phyloP scores from a whole-genome alignment of 164 flowering plant genomes.

The Vitis rotundifolia region DNA sequence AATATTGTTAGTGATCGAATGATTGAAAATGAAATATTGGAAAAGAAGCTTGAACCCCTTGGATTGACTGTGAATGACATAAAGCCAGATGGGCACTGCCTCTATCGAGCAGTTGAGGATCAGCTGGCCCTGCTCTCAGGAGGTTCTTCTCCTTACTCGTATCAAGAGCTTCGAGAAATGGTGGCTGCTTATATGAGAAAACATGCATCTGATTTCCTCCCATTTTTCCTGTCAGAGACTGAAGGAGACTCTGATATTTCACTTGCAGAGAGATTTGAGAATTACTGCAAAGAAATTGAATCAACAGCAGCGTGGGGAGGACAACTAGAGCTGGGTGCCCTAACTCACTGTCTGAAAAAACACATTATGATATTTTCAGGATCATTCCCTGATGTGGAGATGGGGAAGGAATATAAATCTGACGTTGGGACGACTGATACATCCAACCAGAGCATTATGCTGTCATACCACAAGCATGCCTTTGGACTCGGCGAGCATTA shows the following conservation, averaged over 20 bases:
- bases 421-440: constrained; percentile 18
- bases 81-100: constrained; percentile 95
- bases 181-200: constrained; percentile 81
- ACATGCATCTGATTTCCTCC: constrained; percentile 67
- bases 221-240: constrained; percentile 73
- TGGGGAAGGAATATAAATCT: constrained; percentile 73
- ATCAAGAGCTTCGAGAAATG: constrained; percentile 72
- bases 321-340: constrained; percentile 87
- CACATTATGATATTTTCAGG: constrained; percentile 83
- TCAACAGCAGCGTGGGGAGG: constrained; percentile 96
- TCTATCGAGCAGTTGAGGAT: constrained; percentile 70
- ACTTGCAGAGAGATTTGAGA: constrained; percentile 57
- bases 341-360: constrained; percentile 78
- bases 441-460: constrained; percentile 48
- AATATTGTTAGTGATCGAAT: constrained; percentile 64
- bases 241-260: constrained; percentile 55
- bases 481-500: constrained; percentile 98
- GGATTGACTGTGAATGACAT: constrained; percentile 74
- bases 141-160: constrained; percentile 65
- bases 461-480: constrained; percentile 84
- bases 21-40: constrained; percentile 67
- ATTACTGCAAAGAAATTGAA: constrained; percentile 79
- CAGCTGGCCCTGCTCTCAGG: constrained; percentile 64
- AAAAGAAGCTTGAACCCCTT: constrained; percentile 72
- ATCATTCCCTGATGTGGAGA: constrained; percentile 92